phyloP scores from a whole-genome alignment of 1,139 yeast species.

The Geotrichum fermentans region DNA sequence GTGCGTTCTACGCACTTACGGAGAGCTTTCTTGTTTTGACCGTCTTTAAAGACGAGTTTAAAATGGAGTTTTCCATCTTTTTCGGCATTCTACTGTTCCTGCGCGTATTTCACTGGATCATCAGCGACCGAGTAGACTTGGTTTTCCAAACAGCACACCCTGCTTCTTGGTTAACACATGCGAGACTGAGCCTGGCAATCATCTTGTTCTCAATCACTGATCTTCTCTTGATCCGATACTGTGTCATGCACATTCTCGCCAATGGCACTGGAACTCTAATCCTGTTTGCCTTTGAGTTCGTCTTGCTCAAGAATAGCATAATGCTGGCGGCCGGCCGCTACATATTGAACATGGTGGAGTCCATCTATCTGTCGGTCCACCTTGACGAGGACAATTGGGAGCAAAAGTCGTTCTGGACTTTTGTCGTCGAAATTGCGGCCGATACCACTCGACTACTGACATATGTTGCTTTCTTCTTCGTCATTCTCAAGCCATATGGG shows the following conservation, averaged over 20 bases:
- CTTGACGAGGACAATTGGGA: slow-evolving; percentile 71
- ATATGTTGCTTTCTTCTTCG: slow-evolving; percentile 50
- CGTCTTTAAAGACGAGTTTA: slow-evolving; percentile 53
- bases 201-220: slow-evolving; percentile 48
- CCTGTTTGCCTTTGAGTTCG: slow-evolving; percentile 76
- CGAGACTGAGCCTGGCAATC: slow-evolving; percentile 41
- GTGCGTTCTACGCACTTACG: slow-evolving; percentile 60
- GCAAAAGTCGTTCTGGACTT: slow-evolving; percentile 56
- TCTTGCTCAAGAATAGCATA: slow-evolving; percentile 56
- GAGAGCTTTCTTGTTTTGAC: slow-evolving; percentile 63
- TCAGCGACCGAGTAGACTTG: slow-evolving; percentile 41
- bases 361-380: slow-evolving; percentile 43
- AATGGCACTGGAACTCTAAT: slow-evolving; percentile 39
- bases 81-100: slow-evolving; percentile 46
- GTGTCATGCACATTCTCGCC: slow-evolving; percentile 54
- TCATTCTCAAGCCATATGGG: slow-evolving; percentile 45
- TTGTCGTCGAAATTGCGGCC: slow-evolving; percentile 52
- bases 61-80: slow-evolving; percentile 42
- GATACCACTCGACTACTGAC: slow-evolving; percentile 40
- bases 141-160: slow-evolving; percentile 36
- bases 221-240: slow-evolving; percentile 48
- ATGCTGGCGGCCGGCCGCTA: slow-evolving; percentile 48
- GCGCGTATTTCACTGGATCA: slow-evolving; percentile 71
- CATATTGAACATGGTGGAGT: slow-evolving; percentile 54
- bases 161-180: slow-evolving; percentile 34